A percentile compares a stretch with the other conserved stretches of the same genome.
Evolutionary conservation across 148 eudicot genomes (phyloP).

Genomic region (Rhododendron molle): DNA sequence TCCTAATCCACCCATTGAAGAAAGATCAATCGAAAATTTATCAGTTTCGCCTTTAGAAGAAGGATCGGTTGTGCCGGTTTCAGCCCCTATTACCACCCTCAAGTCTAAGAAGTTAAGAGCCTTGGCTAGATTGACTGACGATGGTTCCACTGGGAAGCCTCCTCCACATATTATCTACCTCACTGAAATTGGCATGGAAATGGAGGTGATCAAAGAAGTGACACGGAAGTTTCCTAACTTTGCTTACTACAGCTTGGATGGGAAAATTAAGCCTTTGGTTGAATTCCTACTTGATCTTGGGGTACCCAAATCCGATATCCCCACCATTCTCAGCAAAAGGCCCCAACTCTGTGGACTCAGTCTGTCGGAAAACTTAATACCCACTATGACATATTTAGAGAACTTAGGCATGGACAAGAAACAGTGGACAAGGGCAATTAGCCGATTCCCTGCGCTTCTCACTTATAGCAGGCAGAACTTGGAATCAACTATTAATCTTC

Average conservation of each 20-base stretch:
- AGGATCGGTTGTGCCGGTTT: slow-evolving; percentile 22
- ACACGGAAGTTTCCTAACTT: slow-evolving; percentile 71
- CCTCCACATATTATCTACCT: slow-evolving; percentile 70
- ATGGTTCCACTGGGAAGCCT: slow-evolving; percentile 44
- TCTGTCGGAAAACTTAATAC: slow-evolving; percentile 72
- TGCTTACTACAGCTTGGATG: slow-evolving; percentile 83
- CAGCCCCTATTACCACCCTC: slow-evolving; percentile 21
- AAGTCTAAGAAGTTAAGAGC: slow-evolving; percentile 53
- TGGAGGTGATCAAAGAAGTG: slow-evolving; percentile 53
- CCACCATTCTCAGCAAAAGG: slow-evolving; percentile 58
- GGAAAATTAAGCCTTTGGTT: slow-evolving; percentile 72
- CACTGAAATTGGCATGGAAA: slow-evolving; percentile 72
- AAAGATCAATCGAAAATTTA: slow-evolving; percentile 30
- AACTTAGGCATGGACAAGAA: slow-evolving; percentile 69
- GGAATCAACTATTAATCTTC: slow-evolving; percentile 61
- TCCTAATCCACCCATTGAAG: slow-evolving; percentile 50
- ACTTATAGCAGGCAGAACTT: slow-evolving; percentile 73
- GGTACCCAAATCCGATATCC: slow-evolving; percentile 59
- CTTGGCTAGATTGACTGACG: slow-evolving; percentile 55
- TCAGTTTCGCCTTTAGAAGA: slow-evolving; percentile 33
- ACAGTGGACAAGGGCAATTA: slow-evolving; percentile 76
- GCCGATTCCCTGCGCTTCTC: slow-evolving; percentile 76
- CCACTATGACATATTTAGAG: slow-evolving; percentile 75
- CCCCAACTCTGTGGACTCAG: slow-evolving; percentile 86
- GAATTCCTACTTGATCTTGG: slow-evolving; percentile 86